These are phyloP conservation scores for Pythium plurisporium DNA, from an alignment of 352 stramenopile species.

Conservation along the genomic window DNA sequence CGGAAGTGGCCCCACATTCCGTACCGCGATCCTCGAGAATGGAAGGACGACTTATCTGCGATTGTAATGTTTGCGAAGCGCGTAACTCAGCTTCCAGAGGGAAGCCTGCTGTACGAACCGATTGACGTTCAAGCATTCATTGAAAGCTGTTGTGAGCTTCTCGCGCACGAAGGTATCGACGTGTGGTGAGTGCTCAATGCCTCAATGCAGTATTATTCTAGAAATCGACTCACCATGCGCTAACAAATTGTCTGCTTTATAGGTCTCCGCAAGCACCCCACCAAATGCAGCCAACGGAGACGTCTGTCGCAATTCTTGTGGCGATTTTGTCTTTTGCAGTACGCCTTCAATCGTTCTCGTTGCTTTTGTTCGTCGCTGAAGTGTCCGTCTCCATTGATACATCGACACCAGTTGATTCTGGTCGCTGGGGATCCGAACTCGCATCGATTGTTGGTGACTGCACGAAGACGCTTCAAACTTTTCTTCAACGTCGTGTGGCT, in stretches of 20 bases:
- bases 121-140: constrained; percentile 46
- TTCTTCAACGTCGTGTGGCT: constrained; percentile 22
- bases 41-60: constrained; percentile 32
- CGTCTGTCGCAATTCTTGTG: constrained; percentile 27
- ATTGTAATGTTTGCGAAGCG: constrained; percentile 45
- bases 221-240: too few relatives aligned
- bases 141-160: constrained; percentile 11
- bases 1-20: constrained; percentile 71
- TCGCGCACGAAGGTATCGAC: constrained; percentile 26
- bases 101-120: constrained; percentile 64
- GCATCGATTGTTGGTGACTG: background rate
- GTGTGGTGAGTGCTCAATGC: constrained; percentile 15
- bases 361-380: constrained; percentile 37
- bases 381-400: constrained; percentile 23
- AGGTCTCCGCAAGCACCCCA: background rate
- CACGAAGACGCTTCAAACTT: constrained; percentile 23
- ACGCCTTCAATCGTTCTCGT: constrained; percentile 61
- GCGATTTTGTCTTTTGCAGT: constrained; percentile 48
- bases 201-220: too few relatives aligned
- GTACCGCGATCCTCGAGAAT: constrained; percentile 45
- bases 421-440: background rate
- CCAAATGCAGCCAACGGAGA: constrained; percentile 16
- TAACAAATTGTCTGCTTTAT: background rate
- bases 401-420: background rate
- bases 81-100: constrained; percentile 45